Evolutionary conservation across 2,329 filamentous ascomycete species (phyloP).

Genomic region (Trichoderma asperellum): DNA sequence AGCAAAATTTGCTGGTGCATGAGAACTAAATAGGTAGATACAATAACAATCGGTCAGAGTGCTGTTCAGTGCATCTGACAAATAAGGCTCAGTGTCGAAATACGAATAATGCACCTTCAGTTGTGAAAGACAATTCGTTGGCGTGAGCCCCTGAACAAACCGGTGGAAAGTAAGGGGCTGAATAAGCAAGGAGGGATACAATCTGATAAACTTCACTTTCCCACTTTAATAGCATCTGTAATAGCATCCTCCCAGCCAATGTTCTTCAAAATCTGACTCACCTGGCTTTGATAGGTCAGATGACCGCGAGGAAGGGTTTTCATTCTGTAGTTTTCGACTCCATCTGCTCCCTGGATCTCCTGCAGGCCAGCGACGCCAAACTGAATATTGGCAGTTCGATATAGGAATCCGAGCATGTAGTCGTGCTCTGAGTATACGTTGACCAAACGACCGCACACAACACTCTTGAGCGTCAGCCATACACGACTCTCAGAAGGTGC

Average conservation of each 20-base stretch:
- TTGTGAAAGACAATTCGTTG: not conserved
- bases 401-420: constrained; percentile 85
- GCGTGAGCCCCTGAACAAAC: not conserved
- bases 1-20: constrained; percentile 3
- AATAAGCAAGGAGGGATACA: constrained; percentile 14
- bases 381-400: constrained; percentile 79
- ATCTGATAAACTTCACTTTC: constrained; percentile 28
- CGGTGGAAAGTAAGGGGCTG: not conserved
- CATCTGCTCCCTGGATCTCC: constrained; percentile 66
- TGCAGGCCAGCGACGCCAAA: constrained; percentile 86
- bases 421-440: constrained; percentile 90
- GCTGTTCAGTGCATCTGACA: not conserved
- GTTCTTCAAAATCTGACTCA: constrained; percentile 67
- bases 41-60: not conserved
- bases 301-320: constrained; percentile 70
- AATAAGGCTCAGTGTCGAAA: not conserved
- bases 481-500: constrained; percentile 71
- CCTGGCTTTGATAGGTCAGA: constrained; percentile 68
- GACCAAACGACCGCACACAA: constrained; percentile 81
- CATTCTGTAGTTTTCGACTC: constrained; percentile 70
- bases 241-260: constrained; percentile 72
- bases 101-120: not conserved
- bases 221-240: constrained; percentile 36
- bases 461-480: constrained; percentile 77
- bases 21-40: constrained; percentile 24